Base-by-base conservation (phyloP, 2,329 filamentous ascomycete genomes). In the Penicillium concentricum region DNA sequence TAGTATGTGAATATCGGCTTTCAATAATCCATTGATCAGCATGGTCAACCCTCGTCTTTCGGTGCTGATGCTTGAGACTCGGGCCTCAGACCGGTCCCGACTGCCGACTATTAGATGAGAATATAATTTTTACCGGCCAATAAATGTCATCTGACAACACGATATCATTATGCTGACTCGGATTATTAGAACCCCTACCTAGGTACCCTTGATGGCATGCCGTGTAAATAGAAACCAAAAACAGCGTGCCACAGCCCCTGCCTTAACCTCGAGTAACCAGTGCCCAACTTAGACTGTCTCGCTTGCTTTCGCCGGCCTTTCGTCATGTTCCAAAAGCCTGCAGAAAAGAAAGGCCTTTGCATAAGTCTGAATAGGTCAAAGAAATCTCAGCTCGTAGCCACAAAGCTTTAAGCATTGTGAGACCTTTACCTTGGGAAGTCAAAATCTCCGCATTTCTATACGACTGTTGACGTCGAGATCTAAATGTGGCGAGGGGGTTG, bases 371-470 rank as follows among this genome's bases (percentile, higher is more conserved):
- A 10, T 10, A 54, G 9, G 26, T 24, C 34, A 20, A 32, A 49
- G 28, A 34, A 22, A 12, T 9, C 3, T 8, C 20, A 39, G 24
- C 41, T 35, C 39, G 46, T 18, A 30, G 12, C 2, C n/a, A 20
- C 22, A 37, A 18, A 45, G 10, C 1, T 45, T 28, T 32, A 51
- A 51, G 51, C 54, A 46, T n/a, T 56, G 35, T 59, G 28, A 54
- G 38, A 56, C 52, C 45, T 7, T 4, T 28, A 38, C 37, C 48
- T 47, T 43, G 51, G 56, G 46, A 54, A 15, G 39, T 49, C 30
- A 44, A 50, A 12, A 41, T 47, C 54, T 44, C 43, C 51, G 30
- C 48, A 56, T 43, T 22, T 42, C 48, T 50, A 51, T 53, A 49
- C 22, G 26, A 15, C 38, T 46, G 46, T 51, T 37, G 41, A 28